Evolutionary conservation across 208 protist species (phyloP).

Genomic region (Leishmania aethiopica): DNA sequence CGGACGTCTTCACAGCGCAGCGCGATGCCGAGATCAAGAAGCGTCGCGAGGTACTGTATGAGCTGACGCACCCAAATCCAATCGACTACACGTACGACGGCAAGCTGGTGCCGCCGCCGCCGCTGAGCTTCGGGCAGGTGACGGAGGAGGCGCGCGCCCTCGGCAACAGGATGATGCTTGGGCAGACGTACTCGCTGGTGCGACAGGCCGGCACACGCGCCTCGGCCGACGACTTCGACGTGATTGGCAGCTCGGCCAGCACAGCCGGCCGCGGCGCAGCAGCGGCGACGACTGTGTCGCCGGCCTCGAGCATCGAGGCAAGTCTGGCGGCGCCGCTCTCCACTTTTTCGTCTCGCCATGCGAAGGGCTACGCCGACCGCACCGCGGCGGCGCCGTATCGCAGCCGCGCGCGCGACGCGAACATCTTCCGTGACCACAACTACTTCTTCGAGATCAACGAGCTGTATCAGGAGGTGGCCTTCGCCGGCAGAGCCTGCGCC

Average conservation of each 20-base stretch:
- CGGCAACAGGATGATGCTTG: conserved; percentile 73
- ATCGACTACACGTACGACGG: conserved; percentile 85
- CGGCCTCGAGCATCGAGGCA: conserved; percentile 28
- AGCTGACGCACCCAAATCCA: conserved; percentile 82
- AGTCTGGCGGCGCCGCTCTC: background rate
- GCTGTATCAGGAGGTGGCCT: conserved; percentile 89
- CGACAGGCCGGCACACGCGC: conserved; percentile 58
- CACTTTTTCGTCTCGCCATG: background rate
- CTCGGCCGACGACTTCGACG: conserved; percentile 30
- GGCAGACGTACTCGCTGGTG: conserved; percentile 79
- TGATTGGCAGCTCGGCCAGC: background rate
- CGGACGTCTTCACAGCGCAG: conserved; percentile 76
- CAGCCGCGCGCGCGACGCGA: conserved; percentile 47
- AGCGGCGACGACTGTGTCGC: conserved; percentile 4
- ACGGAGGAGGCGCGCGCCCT: conserved; percentile 68
- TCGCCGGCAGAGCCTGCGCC: conserved; percentile 82
- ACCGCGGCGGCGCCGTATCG: conserved; percentile 22
- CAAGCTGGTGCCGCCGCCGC: conserved; percentile 88
- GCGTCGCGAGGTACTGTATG: conserved; percentile 80
- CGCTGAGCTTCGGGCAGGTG: conserved; percentile 84
- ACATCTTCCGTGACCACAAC: conserved; percentile 82
- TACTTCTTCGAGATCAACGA: conserved; percentile 94
- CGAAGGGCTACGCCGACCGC: background rate
- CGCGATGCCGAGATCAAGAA: conserved; percentile 57
- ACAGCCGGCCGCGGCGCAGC: background rate